Conservation (phyloP, 2,329 filamentous ascomycete species). For the Alternaria angustiovoidea region DNA sequence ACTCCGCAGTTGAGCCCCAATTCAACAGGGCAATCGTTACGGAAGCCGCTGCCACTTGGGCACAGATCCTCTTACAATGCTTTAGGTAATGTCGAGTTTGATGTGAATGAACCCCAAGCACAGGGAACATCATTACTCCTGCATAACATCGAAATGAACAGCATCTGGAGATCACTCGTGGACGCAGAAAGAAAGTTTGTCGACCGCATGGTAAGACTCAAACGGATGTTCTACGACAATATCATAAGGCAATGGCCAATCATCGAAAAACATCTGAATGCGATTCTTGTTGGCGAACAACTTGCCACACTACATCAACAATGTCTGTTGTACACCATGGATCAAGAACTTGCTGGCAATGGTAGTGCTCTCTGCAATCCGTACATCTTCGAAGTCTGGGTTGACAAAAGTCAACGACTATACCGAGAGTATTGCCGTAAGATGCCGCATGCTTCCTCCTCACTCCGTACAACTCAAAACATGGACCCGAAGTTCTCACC, state of each 20-base stretch:
- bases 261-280: constrained; percentile 34
- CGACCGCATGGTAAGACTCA: constrained; percentile 35
- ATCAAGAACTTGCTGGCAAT: constrained; percentile 21
- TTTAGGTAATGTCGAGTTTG: background rate
- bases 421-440: constrained; percentile 36
- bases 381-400: constrained; percentile 35
- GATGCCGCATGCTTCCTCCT: constrained; percentile 36
- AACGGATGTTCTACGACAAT: constrained; percentile 38
- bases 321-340: constrained; percentile 31
- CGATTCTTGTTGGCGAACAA: constrained; percentile 28
- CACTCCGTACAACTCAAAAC: constrained; percentile 31
- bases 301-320: constrained; percentile 29
- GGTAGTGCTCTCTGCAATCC: constrained; percentile 28
- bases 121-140: constrained; percentile 2
- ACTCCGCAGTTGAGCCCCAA: constrained; percentile 3
- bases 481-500: constrained; percentile 34
- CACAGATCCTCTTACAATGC: constrained; percentile 22
- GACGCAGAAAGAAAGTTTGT: constrained; percentile 35
- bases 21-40: constrained; percentile 8
- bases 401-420: constrained; percentile 22
- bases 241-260: constrained; percentile 38
- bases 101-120: background rate
- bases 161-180: constrained; percentile 33
- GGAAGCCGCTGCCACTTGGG: constrained; percentile 23
- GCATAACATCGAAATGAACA: constrained; percentile 28